Evolutionary conservation across 345 rosid species (phyloP).

Genomic region (Boechera stricta): DNA sequence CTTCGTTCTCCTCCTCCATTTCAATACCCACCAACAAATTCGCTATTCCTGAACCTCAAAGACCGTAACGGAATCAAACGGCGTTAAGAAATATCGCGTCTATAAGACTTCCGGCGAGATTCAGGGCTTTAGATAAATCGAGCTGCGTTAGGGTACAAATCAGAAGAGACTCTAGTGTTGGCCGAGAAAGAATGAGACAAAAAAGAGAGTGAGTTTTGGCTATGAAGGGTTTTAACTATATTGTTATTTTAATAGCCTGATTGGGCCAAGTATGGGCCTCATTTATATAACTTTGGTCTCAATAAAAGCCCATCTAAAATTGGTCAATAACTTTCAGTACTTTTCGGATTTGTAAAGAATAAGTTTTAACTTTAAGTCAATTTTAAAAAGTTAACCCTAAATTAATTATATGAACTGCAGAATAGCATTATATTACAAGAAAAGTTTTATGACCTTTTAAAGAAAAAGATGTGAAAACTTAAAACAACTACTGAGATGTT

Average conservation of each 20-base stretch:
- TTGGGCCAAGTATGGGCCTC: conserved; percentile 17
- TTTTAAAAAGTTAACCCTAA: no score
- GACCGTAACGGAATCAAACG: neutral
- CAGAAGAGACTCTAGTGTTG: no score
- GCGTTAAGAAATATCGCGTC: neutral
- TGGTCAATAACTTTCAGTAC: no score
- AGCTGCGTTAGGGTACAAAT: neutral
- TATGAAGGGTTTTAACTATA: conserved; percentile 17
- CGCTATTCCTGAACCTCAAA: neutral
- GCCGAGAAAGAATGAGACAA: neutral
- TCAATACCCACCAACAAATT: conserved; percentile 9
- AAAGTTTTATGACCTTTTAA: neutral
- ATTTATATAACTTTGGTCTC: no score
- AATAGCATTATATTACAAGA: conserved; percentile 20
- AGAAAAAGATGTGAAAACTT: no score
- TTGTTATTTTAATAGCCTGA: neutral
- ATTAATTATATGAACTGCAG: neutral
- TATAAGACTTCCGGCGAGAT: neutral
- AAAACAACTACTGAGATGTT: conserved; percentile 43
- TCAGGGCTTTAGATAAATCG: conserved; percentile 18
- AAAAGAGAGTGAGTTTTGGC: neutral
- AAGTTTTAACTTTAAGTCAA: no score
- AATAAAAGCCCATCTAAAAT: no score
- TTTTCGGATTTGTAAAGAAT: no score
- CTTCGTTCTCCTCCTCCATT: conserved; percentile 65